Conservation (phyloP, 2,329 filamentous ascomycete species). For the Stagonosporopsis cucurbitacearum region DNA sequence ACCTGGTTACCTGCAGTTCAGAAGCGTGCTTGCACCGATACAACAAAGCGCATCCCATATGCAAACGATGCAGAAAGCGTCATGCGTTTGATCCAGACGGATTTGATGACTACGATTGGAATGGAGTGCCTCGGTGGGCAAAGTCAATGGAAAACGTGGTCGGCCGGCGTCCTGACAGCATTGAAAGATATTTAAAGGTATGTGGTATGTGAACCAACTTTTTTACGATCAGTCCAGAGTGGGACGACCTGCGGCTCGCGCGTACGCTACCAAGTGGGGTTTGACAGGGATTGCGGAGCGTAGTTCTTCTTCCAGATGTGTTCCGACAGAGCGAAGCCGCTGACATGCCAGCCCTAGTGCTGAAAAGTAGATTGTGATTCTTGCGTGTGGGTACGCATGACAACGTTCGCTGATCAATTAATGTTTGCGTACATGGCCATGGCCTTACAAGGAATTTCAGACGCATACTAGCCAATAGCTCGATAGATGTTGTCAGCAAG, state of each 20-base stretch:
- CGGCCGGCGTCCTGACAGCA: background rate
- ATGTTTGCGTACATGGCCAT: background rate
- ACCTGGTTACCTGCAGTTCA: background rate
- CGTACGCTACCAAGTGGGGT: background rate
- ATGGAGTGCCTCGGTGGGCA: background rate
- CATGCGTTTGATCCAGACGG: background rate
- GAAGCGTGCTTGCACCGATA: background rate
- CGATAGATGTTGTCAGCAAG: background rate
- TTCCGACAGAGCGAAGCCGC: background rate
- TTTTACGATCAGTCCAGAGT: background rate
- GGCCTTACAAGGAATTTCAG: background rate
- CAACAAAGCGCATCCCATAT: background rate
- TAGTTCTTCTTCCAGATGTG: background rate
- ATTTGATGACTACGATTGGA: background rate
- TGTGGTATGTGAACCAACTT: no score
- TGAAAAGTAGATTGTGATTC: background rate
- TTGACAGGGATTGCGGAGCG: background rate
- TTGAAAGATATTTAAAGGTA: background rate
- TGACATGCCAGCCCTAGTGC: background rate
- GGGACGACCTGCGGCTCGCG: background rate
- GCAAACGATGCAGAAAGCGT: background rate
- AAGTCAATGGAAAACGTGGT: background rate
- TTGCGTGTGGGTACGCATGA: background rate
- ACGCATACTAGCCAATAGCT: background rate
- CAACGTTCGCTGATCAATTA: background rate